These are phyloP conservation scores for Trichoderma erinaceum DNA, from an alignment of 495 filamentous ascomycete genomes.

Conservation along the genomic window DNA sequence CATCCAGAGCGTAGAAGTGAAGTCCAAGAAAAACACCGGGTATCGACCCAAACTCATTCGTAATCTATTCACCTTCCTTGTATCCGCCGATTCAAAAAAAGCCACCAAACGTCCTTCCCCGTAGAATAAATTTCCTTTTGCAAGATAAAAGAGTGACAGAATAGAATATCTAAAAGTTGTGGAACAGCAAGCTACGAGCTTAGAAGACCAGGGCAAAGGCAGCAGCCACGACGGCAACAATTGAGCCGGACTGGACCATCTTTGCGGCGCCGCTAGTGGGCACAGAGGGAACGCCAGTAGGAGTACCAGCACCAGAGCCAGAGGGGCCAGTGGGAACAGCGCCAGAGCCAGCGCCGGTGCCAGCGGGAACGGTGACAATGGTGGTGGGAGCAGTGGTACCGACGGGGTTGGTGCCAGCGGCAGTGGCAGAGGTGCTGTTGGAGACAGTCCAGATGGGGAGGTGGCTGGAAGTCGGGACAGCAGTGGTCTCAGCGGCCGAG, in stretches of 20 bases:
- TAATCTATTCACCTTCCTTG: conserved; percentile 4
- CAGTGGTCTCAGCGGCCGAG: conserved; percentile 1
- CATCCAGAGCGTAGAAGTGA: conserved; percentile 11
- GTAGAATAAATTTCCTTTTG: conserved; percentile 7
- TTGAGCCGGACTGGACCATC: conserved; percentile 13
- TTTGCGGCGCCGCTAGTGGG: conserved; percentile 8
- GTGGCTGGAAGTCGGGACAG: neutral
- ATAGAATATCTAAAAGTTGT: neutral
- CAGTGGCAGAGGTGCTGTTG: conserved; percentile 7
- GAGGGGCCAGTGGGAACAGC: neutral
- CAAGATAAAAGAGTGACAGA: conserved; percentile 1
- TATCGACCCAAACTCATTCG: conserved; percentile 7
- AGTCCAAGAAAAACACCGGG: neutral
- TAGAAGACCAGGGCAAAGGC: conserved; percentile 13
- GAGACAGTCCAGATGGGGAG: conserved; percentile 6
- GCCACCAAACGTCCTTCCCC: conserved; percentile 15
- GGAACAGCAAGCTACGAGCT: neutral
- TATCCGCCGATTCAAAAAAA: conserved; percentile 5
- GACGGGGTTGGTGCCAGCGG: conserved; percentile 1
- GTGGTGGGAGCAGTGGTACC: conserved; percentile 1
- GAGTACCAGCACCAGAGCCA: neutral
- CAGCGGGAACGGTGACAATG: conserved; percentile 1
- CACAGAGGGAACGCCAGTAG: neutral
- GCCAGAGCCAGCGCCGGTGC: conserved; percentile 10
- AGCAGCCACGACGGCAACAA: conserved; percentile 13